Evolutionary conservation across 345 rosid genomes (phyloP), one percentile per base, ranked within the genome.

Genomic region (Heritiera fomes): DNA sequence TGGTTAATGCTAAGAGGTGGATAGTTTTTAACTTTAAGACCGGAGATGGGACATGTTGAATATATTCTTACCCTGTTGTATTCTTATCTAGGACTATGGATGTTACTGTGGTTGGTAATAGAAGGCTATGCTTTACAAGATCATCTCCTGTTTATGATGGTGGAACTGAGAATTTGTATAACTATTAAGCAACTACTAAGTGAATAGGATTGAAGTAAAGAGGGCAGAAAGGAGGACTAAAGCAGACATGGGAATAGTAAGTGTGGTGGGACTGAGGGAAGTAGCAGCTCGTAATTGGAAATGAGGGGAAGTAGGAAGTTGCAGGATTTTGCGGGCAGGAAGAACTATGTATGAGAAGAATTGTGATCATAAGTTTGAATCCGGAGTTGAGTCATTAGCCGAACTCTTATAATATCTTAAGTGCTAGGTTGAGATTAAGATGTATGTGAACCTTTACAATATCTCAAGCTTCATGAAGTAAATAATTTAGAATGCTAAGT

Each of bases 191-290:
- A 2, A 32, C 43, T 28, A 47, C 30, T 28, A 4, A 47, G 73
- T 47, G 56, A 47, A 47, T 47, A 18, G 14, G 60, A 50, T 50
- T 32, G 46, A 50, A 14, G 46, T 15, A 4, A 18, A 50, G 11
- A 71, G 60, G 61, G 30, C 45, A 71, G 61, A 50, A 71, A 32
- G 56, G n/a, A 69, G 17, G 75, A 71, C 30, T 4, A 52, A 3
- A 52, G 61, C 46, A 71, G 45, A 71, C 45, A 15, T 52, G 15
- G 50, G 28, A 30, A 4, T 8, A 61, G 40, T 52, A 12, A 53
- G n/a, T 52, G 38, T 52, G 52, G 60, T 34, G 3, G 45, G 47
- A 17, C 41, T 47, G n/a, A 32, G 11, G 17, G 4, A 52, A 46
- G 11, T 46, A 46, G 45, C 20, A 13, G 2, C 23, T 49, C 8